Base-by-base conservation (phyloP, 2,329 filamentous ascomycete genomes). In the Nectriaceae sp. region DNA sequence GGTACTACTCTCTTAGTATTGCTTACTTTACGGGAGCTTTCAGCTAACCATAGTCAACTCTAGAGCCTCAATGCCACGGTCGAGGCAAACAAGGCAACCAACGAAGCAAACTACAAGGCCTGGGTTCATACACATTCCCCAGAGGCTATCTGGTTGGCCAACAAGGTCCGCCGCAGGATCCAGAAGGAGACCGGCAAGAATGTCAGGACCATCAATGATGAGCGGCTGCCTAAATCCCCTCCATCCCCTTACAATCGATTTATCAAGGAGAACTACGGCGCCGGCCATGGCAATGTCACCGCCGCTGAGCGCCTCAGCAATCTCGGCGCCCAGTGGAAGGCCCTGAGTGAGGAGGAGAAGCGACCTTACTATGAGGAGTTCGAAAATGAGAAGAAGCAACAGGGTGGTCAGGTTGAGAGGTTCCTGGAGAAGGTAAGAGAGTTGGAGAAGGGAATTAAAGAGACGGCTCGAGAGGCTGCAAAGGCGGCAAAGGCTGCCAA, bases 51-150 rank as follows among this genome's bases (percentile, higher is more conserved):
- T 15, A 31, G 8, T 31, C 37, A 69, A 35, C 65, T 79, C 21
- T 35, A 63, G n/a, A 55, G 62, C 19, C 57, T 33, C n/a, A n/a
- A n/a, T n/a, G n/a, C n/a, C n/a, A n/a, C n/a, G 11, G 68, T 64
- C 21, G 46, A 62, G 2, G 54, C 70, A 8, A 31, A 31, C 67
- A 66, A 65, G 40, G 53, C 59, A 18, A 51, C 56, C 56, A 79
- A 79, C 59, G 56, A 64, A 8, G 68, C 62, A 8, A 56, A 62
- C 16, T 69, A 69, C 59, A 71, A 74, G 64, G 64, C 69, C 15
- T 83, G 80, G 79, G 62, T 82, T n/a, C 66, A 75, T 50, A 66
- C 63, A 21, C 61, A 74, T 55, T 62, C 72, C 3, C 63, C 68
- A 3, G 59, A 63, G 42, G 64, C 69, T 22, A 75, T 82, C 44